Evolutionary conservation across 257 asterid species (phyloP).

Genomic region (Anisodus tanguticus): DNA sequence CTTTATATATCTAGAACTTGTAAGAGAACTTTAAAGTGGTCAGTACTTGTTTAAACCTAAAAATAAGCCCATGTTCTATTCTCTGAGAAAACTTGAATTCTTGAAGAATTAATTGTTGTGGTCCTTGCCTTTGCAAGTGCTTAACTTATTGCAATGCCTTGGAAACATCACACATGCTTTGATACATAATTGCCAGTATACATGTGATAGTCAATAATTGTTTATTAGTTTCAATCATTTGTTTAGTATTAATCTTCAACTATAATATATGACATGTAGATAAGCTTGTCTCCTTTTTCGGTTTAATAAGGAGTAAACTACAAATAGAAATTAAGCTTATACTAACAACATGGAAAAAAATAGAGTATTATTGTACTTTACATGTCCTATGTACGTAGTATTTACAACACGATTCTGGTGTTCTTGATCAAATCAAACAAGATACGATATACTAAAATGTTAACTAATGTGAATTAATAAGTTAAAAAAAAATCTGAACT

Average conservation of each 20-base stretch:
- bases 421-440: constrained; percentile 9
- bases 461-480: background rate
- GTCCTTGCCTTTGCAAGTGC: background rate
- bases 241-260: background rate
- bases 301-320: too few species aligned
- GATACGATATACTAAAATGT: background rate
- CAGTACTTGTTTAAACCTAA: background rate
- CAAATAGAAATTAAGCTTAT: background rate
- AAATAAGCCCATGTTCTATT: too few species aligned
- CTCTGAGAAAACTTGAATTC: background rate
- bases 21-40: background rate
- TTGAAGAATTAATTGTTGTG: background rate
- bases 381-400: background rate
- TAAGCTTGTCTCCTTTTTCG: too few species aligned
- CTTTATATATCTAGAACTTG: too few species aligned
- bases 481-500: background rate
- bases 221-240: background rate
- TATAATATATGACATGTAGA: too few species aligned
- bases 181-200: background rate
- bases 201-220: background rate
- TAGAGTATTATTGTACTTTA: background rate
- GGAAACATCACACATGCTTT: background rate
- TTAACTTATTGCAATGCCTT: background rate
- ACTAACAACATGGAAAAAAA: background rate
- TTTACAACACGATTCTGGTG: background rate